Evolutionary conservation across 192 early-diverging fungal species (phyloP), one percentile per base, ranked within the genome.

Genomic region (Rhizoclosmatium globosum): DNA sequence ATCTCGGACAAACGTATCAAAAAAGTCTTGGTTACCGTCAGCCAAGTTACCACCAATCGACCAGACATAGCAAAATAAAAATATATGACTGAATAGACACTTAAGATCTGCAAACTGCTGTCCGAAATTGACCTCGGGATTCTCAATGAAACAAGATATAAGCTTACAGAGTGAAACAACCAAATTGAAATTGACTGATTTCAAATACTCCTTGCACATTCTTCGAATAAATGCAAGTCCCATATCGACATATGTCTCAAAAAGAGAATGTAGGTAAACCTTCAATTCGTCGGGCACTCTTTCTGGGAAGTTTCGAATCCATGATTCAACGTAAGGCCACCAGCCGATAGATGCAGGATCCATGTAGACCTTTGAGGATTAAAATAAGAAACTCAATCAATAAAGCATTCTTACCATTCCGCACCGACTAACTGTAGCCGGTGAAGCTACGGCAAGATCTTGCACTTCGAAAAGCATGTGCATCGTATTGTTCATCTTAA

Each of bases 381-480:
- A n/a, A n/a, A n/a, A n/a, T n/a, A n/a, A n/a, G n/a, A n/a, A n/a
- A n/a, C n/a, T n/a, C n/a, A n/a, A n/a, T n/a, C n/a, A n/a, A n/a
- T n/a, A n/a, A n/a, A n/a, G n/a, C 84, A 89, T 88, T 68, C 74
- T 81, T 15, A 89, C 87, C 88, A 91, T 91, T 38, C 88, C 90
- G 77, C 88, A 89, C 48, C 88, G 82, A 70, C 81, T 82, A 15
- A 91, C 90, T 11, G 90, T 91, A 0, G 90, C 90, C 3, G 88
- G 89, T 17, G 90, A 91, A 3, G 90, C 90, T 47, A 91, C 90
- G 13, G 88, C 90, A 13, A 91, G 76, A 80, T 91, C 90, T 6
- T 68, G 78, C 2, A 91, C 90, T 74, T 91, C 90, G 78, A 91
- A 91, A 15, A 91, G 80, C 87, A 89, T 88, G 68, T 90, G 90